phyloP scores from a whole-genome alignment of 441 rosid genomes.

The Brassica hybrid region DNA sequence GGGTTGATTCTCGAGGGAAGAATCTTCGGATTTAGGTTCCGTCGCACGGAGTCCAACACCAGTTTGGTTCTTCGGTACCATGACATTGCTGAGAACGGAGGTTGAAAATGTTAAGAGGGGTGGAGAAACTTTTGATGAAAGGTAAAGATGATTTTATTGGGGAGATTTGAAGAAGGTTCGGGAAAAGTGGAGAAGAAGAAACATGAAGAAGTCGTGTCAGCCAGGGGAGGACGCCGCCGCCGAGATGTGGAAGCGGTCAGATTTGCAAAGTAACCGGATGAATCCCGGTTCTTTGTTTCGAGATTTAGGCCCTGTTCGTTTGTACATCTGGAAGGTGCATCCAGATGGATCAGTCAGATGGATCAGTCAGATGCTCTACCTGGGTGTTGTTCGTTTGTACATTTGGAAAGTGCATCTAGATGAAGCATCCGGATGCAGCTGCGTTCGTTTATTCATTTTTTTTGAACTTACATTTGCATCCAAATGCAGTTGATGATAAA shows the following conservation, averaged over 20 bases:
- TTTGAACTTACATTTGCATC: too few relatives aligned
- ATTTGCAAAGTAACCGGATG: constrained; percentile 3
- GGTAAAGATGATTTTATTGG: not conserved
- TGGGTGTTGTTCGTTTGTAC: too few relatives aligned
- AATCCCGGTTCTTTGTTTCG: not conserved
- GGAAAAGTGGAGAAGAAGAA: constrained; percentile 27
- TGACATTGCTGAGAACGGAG: constrained; percentile 27
- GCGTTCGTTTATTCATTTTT: too few relatives aligned
- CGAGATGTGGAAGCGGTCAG: constrained; percentile 12
- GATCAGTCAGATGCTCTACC: too few relatives aligned
- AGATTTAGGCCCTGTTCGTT: too few relatives aligned
- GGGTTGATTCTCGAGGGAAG: constrained; percentile 43
- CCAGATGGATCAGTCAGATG: too few relatives aligned
- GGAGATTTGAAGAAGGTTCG: constrained; percentile 2
- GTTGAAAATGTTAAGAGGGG: too few relatives aligned
- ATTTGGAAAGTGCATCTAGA: too few relatives aligned
- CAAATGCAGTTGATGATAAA: too few relatives aligned
- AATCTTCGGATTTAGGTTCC: constrained; percentile 45
- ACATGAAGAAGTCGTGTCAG: not conserved
- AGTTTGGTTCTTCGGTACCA: constrained; percentile 49
- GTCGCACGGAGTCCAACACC: constrained; percentile 54
- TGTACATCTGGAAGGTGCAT: too few relatives aligned
- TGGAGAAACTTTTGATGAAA: not conserved
- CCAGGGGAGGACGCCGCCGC: not conserved
- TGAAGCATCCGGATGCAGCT: too few relatives aligned